Conservation (phyloP, 225 moss, liverwort and hornwort species). For the Straminergon stramineum region DNA sequence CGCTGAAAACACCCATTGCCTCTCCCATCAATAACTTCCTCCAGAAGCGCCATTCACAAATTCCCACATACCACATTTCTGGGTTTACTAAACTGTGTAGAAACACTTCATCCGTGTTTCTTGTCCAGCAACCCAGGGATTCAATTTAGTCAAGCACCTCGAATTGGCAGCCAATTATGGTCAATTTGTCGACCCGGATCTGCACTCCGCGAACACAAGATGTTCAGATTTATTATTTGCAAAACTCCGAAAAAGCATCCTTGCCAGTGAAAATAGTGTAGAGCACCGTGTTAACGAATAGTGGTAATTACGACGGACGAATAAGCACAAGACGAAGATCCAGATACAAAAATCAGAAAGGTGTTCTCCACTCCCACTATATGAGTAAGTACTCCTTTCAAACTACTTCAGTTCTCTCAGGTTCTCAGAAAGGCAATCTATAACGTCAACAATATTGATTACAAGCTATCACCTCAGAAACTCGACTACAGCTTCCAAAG, state of each 20-base stretch:
- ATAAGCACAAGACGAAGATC: neutral
- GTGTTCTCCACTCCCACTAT: neutral
- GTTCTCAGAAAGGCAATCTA: neutral
- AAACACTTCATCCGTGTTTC: neutral
- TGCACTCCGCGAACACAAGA: constrained; percentile 8
- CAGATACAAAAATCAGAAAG: neutral
- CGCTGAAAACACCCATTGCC: constrained; percentile 53
- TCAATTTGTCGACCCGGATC: neutral
- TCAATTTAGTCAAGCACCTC: neutral
- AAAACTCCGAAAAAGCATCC: neutral
- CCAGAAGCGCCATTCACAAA: neutral
- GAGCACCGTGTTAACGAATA: neutral
- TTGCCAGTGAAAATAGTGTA: neutral
- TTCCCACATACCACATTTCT: neutral
- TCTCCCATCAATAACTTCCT: constrained; percentile 38
- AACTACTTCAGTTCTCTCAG: neutral
- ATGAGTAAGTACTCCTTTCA: neutral
- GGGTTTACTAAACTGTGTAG: neutral
- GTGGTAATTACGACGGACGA: neutral
- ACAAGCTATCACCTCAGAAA: neutral
- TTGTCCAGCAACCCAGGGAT: neutral
- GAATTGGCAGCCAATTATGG: neutral
- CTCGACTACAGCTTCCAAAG: neutral
- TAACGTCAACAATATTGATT: neutral
- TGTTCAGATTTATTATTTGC: neutral